These are phyloP conservation scores for Chenopodium quinoa DNA, from an alignment of 148 eudicot genomes.

Conservation along the genomic window DNA sequence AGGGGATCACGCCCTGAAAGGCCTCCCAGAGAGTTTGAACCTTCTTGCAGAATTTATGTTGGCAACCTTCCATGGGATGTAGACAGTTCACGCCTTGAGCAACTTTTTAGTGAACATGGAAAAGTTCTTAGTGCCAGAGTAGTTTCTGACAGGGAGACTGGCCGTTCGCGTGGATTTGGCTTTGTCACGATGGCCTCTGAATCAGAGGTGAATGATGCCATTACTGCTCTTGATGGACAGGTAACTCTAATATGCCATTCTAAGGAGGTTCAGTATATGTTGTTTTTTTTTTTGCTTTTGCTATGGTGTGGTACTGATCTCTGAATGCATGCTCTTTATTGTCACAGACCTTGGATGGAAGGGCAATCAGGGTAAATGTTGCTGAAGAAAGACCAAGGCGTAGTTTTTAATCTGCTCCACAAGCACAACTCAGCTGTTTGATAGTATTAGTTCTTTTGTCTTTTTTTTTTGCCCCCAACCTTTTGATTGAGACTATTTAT, in stretches of 20 bases:
- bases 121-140: conserved; percentile 63
- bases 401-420: conserved; percentile 26
- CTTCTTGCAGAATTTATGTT: conserved; percentile 64
- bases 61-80: conserved; percentile 93
- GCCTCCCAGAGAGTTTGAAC: conserved; percentile 49
- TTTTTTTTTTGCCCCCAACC: neutral
- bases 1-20: conserved; percentile 79
- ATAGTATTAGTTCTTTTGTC: conserved; percentile 14
- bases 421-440: conserved; percentile 20
- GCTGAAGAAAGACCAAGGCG: conserved; percentile 71
- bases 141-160: conserved; percentile 69
- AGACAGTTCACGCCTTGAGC: conserved; percentile 61
- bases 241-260: conserved; percentile 26
- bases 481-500: conserved; percentile 27
- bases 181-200: conserved; percentile 79
- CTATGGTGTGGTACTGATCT: neutral
- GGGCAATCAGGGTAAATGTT: conserved; percentile 66
- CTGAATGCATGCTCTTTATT: conserved; percentile 8
- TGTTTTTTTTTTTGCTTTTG: neutral
- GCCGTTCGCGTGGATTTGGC: conserved; percentile 88
- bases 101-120: conserved; percentile 73
- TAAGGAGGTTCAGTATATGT: neutral
- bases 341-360: conserved; percentile 63
- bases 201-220: conserved; percentile 70
- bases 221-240: conserved; percentile 79